Evolutionary conservation across 1,284 basidiomycete genomes (phyloP).

Genomic region (Kalmanozyma brasiliensis): DNA sequence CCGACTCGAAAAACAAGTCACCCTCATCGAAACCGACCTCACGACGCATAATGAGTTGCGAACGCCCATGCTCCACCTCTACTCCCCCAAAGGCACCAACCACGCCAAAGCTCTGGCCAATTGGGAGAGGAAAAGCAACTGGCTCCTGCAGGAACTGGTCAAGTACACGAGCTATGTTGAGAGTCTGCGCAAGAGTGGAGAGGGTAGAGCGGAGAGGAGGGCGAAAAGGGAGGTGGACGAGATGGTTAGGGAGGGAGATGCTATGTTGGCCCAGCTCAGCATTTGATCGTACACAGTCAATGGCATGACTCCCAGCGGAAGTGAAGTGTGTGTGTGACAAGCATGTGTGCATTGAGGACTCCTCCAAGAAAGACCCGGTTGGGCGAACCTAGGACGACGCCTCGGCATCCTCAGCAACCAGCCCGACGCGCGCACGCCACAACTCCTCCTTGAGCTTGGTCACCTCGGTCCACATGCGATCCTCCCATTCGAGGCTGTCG

Average conservation of each 20-base stretch:
- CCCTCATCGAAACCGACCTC: slow-evolving; percentile 79
- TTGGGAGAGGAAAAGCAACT: slow-evolving; percentile 90
- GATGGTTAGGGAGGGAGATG: slow-evolving; percentile 41
- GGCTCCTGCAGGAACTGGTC: slow-evolving; percentile 87
- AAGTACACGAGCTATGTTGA: slow-evolving; percentile 97
- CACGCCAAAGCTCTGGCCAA: slow-evolving; percentile 82
- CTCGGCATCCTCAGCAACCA: slow-evolving; percentile 22
- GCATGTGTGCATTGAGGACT: slow-evolving; percentile 4
- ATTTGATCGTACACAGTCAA: not conserved
- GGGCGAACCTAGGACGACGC: too few species aligned
- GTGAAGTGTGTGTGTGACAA: not conserved
- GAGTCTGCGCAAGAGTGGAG: slow-evolving; percentile 71
- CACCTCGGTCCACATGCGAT: slow-evolving; percentile 60
- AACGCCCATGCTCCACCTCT: slow-evolving; percentile 82
- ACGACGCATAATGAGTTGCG: slow-evolving; percentile 84
- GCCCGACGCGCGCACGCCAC: slow-evolving; percentile 50
- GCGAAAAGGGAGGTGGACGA: slow-evolving; percentile 46
- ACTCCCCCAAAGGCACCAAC: slow-evolving; percentile 79
- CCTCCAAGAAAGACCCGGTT: not conserved
- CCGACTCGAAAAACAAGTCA: slow-evolving; percentile 40
- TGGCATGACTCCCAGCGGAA: too few species aligned
- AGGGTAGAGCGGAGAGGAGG: slow-evolving; percentile 41
- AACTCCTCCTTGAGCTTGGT: slow-evolving; percentile 59
- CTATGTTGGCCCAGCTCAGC: slow-evolving; percentile 19
- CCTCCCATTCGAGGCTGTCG: slow-evolving; percentile 55